These are phyloP conservation scores for Marchantia paleacea DNA, from an alignment of 225 moss, liverwort and hornwort species.

Conservation along the genomic window DNA sequence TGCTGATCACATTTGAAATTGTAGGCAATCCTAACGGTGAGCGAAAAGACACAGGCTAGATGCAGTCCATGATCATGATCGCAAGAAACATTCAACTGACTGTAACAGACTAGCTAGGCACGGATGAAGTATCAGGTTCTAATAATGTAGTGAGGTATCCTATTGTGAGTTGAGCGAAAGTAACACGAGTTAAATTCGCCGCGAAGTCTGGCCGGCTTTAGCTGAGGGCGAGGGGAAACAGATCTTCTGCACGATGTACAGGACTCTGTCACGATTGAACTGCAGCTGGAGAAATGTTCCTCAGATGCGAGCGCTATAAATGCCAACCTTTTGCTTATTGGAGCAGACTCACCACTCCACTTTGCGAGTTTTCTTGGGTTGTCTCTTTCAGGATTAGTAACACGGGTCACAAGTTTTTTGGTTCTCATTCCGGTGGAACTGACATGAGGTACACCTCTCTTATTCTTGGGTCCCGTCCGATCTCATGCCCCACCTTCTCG, in stretches of 20 bases:
- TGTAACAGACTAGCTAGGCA: neutral
- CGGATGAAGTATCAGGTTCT: neutral
- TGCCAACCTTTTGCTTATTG: neutral
- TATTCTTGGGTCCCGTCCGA: too few relatives aligned
- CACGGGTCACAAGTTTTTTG: neutral
- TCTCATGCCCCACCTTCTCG: too few relatives aligned
- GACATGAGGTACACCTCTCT: conserved; percentile 1
- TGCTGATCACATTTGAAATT: neutral
- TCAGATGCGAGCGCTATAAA: neutral
- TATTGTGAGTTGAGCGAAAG: neutral
- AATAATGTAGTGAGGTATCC: neutral
- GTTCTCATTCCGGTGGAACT: neutral
- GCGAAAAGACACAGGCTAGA: neutral
- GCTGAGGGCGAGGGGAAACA: neutral
- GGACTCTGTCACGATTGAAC: conserved; percentile 3
- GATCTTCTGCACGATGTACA: neutral
- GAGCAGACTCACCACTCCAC: conserved; percentile 18
- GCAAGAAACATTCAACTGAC: neutral
- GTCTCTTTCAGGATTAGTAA: conserved; percentile 11
- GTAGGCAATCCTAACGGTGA: neutral
- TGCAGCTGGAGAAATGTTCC: neutral
- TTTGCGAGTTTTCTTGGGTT: conserved; percentile 1
- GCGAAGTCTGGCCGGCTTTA: neutral
- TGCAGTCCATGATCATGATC: neutral
- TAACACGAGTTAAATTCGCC: neutral